Evolutionary conservation across 2,329 filamentous ascomycete genomes (phyloP).

Genomic region (Stachybotrys elegans): DNA sequence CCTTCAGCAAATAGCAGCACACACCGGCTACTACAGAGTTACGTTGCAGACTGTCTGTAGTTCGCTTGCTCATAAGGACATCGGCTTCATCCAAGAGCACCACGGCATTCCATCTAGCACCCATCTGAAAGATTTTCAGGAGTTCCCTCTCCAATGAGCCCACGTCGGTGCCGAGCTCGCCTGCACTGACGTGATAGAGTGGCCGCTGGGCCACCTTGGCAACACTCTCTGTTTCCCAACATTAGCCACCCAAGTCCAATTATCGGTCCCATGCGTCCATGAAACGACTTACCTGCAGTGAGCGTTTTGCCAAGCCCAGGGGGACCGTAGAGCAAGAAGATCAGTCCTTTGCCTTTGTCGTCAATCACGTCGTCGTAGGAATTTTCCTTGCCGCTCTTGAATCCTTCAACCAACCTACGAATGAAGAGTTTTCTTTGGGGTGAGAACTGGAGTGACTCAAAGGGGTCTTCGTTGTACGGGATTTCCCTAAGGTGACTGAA

Average conservation of each 20-base stretch:
- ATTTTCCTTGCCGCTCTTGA: background rate
- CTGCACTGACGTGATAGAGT: background rate
- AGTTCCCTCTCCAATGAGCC: background rate
- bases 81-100: background rate
- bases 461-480: background rate
- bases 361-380: background rate
- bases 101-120: background rate
- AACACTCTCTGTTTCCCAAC: background rate
- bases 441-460: background rate
- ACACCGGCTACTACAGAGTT: background rate
- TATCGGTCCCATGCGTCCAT: background rate
- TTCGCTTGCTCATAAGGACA: background rate
- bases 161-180: background rate
- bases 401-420: background rate
- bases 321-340: background rate
- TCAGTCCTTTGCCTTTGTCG: background rate
- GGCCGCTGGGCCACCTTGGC: background rate
- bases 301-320: background rate
- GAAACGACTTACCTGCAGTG: background rate
- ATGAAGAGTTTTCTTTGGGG: background rate
- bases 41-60: background rate
- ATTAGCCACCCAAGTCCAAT: background rate
- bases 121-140: background rate
- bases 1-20: background rate
- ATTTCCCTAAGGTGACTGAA: background rate